These are phyloP conservation scores for Medicago truncatula DNA, from an alignment of 306 rosid species.

Conservation along the genomic window DNA sequence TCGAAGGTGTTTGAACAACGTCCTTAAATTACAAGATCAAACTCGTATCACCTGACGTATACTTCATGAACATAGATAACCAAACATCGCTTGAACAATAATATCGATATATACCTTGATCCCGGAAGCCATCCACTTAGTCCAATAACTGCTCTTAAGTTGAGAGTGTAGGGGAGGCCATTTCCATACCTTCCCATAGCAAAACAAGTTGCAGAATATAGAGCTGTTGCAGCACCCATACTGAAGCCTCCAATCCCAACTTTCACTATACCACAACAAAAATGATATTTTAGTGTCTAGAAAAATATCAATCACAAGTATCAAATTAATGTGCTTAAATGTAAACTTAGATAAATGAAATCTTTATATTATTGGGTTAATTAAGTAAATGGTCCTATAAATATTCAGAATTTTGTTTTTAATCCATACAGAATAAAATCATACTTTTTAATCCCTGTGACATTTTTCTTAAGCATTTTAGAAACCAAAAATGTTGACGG, in stretches of 20 bases:
- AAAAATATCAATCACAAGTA: too few species aligned
- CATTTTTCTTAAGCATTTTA: too few species aligned
- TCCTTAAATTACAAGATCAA: not conserved
- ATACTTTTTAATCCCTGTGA: too few species aligned
- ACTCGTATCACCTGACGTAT: not conserved
- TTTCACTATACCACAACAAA: constrained; percentile 62
- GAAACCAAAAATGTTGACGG: too few species aligned
- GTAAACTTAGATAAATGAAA: too few species aligned
- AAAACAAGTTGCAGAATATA: constrained; percentile 89
- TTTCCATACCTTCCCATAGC: constrained; percentile 76
- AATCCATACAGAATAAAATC: too few species aligned
- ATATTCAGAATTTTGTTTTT: too few species aligned
- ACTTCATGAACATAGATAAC: not conserved
- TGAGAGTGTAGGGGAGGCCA: constrained; percentile 71
- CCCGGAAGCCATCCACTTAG: constrained; percentile 97
- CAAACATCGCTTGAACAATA: not conserved
- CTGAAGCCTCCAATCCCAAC: constrained; percentile 93
- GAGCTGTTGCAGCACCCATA: constrained; percentile 92
- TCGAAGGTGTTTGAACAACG: too few species aligned
- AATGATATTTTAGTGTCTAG: not conserved
- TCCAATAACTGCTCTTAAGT: constrained; percentile 75
- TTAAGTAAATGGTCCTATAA: too few species aligned
- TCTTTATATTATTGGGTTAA: too few species aligned
- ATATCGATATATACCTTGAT: constrained; percentile 55
- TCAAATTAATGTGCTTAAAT: too few species aligned